phyloP scores from a whole-genome alignment of 495 filamentous ascomycete species.

The Penicillium dipodomyicola region DNA sequence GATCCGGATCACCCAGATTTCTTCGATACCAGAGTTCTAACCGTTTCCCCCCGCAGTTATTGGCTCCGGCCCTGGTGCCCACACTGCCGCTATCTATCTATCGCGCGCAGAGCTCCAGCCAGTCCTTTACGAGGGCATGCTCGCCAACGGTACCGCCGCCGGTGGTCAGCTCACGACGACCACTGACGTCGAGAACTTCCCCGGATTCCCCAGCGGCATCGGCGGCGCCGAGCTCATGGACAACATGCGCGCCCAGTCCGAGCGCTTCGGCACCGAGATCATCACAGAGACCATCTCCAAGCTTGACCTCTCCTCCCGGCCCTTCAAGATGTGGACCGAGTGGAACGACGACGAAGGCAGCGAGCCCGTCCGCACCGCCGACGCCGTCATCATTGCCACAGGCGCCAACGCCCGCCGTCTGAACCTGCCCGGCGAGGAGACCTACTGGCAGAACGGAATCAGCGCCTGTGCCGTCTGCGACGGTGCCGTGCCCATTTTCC shows the following conservation, averaged over 20 bases:
- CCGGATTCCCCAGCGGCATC: conserved; percentile 87
- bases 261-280: conserved; percentile 87
- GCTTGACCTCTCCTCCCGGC: conserved; percentile 78
- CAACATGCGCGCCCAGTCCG: conserved; percentile 86
- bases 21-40: conserved; percentile 10
- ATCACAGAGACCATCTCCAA: conserved; percentile 86
- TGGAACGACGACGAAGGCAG: conserved; percentile 68
- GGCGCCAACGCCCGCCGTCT: conserved; percentile 87
- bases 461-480: conserved; percentile 97
- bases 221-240: conserved; percentile 89
- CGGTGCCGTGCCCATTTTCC: conserved; percentile 94
- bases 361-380: conserved; percentile 72
- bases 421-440: conserved; percentile 82
- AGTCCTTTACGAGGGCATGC: conserved; percentile 94
- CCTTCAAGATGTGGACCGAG: conserved; percentile 90
- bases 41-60: conserved; percentile 48
- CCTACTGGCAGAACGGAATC: conserved; percentile 96
- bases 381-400: conserved; percentile 90
- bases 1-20: background rate
- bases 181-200: conserved; percentile 97
- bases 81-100: conserved; percentile 95
- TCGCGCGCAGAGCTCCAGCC: conserved; percentile 86
- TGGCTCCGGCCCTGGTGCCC: conserved; percentile 94
- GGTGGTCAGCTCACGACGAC: conserved; percentile 97
- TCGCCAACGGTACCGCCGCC: conserved; percentile 93